phyloP scores from a whole-genome alignment of 2,329 filamentous ascomycete genomes.

The Pseudocercospora vitis region DNA sequence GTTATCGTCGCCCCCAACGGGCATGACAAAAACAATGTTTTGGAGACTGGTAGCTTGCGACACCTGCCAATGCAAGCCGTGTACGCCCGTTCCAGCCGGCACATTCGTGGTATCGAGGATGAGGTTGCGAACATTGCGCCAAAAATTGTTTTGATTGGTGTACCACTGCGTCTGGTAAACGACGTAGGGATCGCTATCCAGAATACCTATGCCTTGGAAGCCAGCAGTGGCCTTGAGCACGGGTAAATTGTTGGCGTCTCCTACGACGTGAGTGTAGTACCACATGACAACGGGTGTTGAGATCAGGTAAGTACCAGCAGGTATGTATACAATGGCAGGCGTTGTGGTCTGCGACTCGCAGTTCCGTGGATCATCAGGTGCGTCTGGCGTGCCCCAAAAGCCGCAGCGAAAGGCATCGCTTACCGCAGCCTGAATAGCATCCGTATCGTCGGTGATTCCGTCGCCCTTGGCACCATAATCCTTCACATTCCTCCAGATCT shows the following conservation, averaged over 20 bases:
- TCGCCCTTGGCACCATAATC: slow-evolving; percentile 54
- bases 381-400: slow-evolving; percentile 1
- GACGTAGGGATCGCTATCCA: slow-evolving; percentile 39
- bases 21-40: slow-evolving; percentile 59
- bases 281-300: slow-evolving; percentile 75
- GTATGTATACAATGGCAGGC: slow-evolving; percentile 89
- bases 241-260: slow-evolving; percentile 71
- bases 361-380: slow-evolving; percentile 5
- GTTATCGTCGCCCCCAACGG: slow-evolving; percentile 33
- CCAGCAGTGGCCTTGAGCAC: slow-evolving; percentile 48
- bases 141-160: slow-evolving; percentile 49
- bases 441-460: slow-evolving; percentile 79
- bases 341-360: slow-evolving; percentile 81
- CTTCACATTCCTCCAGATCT: slow-evolving; percentile 52
- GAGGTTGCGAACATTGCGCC: slow-evolving; percentile 59
- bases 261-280: slow-evolving; percentile 93
- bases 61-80: slow-evolving; percentile 67
- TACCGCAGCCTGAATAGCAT: slow-evolving; percentile 41
- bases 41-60: slow-evolving; percentile 63
- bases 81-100: slow-evolving; percentile 27
- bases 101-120: slow-evolving; percentile 51
- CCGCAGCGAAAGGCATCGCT: slow-evolving; percentile 35
- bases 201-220: slow-evolving; percentile 37
- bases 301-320: slow-evolving; percentile 79
- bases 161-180: slow-evolving; percentile 37